Base-by-base conservation (phyloP, 176 grass and related monocot genomes). In the Oryza meridionalis region DNA sequence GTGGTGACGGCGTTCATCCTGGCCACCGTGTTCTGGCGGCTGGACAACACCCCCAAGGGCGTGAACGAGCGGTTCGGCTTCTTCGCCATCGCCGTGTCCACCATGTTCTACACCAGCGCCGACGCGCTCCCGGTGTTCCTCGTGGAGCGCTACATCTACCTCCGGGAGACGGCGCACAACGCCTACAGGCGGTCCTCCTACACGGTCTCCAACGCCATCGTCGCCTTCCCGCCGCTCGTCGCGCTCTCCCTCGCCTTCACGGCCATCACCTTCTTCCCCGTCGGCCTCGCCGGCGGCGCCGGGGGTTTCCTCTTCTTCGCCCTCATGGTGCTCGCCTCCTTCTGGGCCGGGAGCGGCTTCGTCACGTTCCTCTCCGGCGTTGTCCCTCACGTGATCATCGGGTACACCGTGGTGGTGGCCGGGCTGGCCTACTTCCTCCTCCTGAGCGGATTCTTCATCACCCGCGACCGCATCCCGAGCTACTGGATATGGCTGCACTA, bases 401-500 rank as follows among this genome's bases (percentile, higher is more conserved):
- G 91, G 2, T 97, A 90, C 87, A 86, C 91, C 7, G 87, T 94
- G 0, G 87, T 92, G 31, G 84, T 94, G 0, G 78, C 87, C 14
- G 40, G 84, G 29, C 86, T 97, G 6, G 61, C 89, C 13, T 97
- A 97, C 82, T 97, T 81, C 83, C 77, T 97, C 9, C 81, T 97
- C 31, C 91, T 97, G 72, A 93, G 94, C 26, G 94, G 94, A 17
- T 97, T 97, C 88, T 97, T 93, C 69, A 84, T 94, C 11, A 90
- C 84, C 9, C 82, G 87, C 33, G 74, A 90, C 79, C 49, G 91
- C 9, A 94, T 97, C 55, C 87, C 84, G n/a, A 22, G 47, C 7
- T 94, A 97, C 76, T 97, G 91, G 94, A 74, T 92, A 76, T 97
- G 91, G 91, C 91, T 97, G 68, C 94, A 97, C 89, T 94, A 94